Percentiles rank a stretch among this genome's conserved stretches.
Conservation (phyloP, 202 grass and related monocot species). For the Zoysia matrella region DNA sequence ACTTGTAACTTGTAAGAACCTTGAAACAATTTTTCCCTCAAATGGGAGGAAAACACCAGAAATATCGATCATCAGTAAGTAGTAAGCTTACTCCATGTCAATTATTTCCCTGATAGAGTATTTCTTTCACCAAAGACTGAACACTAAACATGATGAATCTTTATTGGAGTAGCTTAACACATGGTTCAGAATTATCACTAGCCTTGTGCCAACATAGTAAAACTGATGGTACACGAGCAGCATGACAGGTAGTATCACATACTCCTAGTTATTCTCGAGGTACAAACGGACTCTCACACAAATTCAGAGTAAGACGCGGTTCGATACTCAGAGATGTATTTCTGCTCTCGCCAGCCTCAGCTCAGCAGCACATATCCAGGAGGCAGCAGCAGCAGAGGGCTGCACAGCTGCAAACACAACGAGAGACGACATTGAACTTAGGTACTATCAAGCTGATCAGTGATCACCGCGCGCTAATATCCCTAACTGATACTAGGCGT, state of each 20-base stretch:
- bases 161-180: background rate
- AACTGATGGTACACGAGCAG: conserved; percentile 1
- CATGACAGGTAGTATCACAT: background rate
- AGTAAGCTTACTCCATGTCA: background rate
- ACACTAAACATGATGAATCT: background rate
- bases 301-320: background rate
- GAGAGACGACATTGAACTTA: background rate
- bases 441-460: background rate
- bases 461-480: background rate
- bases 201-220: background rate
- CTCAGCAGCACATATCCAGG: conserved; percentile 48
- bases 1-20: conserved; percentile 12
- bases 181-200: conserved; percentile 12
- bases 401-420: conserved; percentile 46
- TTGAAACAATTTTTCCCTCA: background rate
- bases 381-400: conserved; percentile 56
- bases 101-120: background rate
- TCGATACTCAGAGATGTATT: background rate
- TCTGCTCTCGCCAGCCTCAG: conserved; percentile 2
- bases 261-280: background rate
- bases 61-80: background rate
- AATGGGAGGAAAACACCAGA: background rate
- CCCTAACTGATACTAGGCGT: background rate
- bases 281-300: conserved; percentile 7
- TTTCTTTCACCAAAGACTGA: background rate